These are phyloP conservation scores for Trichoderma simmonsii DNA, from an alignment of 2,329 filamentous ascomycete species.

Conservation along the genomic window DNA sequence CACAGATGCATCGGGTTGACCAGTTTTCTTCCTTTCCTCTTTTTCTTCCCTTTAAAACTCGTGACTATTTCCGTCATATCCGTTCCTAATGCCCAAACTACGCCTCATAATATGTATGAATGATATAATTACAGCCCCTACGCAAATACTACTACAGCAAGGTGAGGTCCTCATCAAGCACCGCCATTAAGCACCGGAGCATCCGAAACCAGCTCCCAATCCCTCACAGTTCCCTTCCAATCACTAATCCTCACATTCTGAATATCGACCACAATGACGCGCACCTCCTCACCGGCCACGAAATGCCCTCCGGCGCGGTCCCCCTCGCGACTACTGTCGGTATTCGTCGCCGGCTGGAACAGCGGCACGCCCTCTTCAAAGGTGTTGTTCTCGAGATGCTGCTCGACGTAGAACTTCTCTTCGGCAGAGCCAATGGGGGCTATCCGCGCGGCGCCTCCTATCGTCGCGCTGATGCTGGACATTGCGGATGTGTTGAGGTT, in stretches of 20 bases:
- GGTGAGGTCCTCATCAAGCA: conserved; percentile 21
- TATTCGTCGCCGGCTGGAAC: conserved; percentile 35
- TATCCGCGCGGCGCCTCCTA: conserved; percentile 81
- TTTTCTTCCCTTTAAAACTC: not conserved
- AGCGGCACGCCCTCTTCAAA: conserved; percentile 56
- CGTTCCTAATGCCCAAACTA: not conserved
- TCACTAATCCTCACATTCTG: conserved; percentile 84
- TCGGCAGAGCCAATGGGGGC: conserved; percentile 72
- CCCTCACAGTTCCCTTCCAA: conserved; percentile 90
- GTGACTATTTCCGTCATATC: not conserved
- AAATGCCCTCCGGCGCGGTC: conserved; percentile 59
- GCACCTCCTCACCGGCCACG: conserved; percentile 77
- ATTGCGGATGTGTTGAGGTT: conserved; percentile 89
- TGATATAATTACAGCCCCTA: not conserved
- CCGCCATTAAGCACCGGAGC: conserved; percentile 41
- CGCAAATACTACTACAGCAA: not conserved
- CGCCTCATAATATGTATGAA: not conserved
- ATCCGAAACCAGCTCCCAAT: conserved; percentile 58
- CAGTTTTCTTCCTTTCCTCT: not conserved
- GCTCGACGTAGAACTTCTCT: conserved; percentile 77
- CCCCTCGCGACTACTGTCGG: conserved; percentile 39
- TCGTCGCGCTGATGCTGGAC: conserved; percentile 85
- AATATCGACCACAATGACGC: conserved; percentile 83
- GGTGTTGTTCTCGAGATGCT: conserved; percentile 89
- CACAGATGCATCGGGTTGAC: not conserved